Base-by-base conservation (phyloP, 140 eudicot genomes). In the Ambrosia hybrid region DNA sequence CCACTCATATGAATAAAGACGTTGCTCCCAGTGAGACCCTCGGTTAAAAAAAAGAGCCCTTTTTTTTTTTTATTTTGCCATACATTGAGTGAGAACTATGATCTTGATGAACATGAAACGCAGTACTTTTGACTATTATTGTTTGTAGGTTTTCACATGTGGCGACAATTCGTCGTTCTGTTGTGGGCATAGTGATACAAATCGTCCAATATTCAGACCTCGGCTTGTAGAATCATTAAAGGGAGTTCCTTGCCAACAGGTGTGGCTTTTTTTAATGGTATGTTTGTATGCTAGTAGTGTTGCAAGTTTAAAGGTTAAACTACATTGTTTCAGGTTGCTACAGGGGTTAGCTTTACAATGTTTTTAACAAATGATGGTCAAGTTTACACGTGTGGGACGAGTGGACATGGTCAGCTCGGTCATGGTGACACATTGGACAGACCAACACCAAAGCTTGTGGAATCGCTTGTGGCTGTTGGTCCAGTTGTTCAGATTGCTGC, bases 111-210 rank as follows among this genome's bases (percentile, higher is more conserved):
- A 65, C 34, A 38, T 63, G 68, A 63, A 43, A 30, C 30, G 1
- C 57, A 6, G 34, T 15, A 21, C 4, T 33, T n/a, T 73, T 33
- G 11, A 46, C 49, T 57, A 13, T 43, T 9, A 11, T n/a, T 59
- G 33, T 36, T 14, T 74, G 59, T 79, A 93, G 98, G 97, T 93
- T 55, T 93, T 87, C 80, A 89, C 98, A 6, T 93, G 97, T 73
- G 98, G 98, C 58, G 98, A 90, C 66, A 93, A 93, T 81, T 87
- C 98, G 57, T 90, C 98, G 4, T 87, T 84, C 61, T 93, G 93
- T 71, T 90, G 98, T 79, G 98, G 98, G 15, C 97, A 93, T 72
- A 65, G 83, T 17, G 98, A 90, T 77, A 90, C 93, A 14, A 74
- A 69, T 38, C 93, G 96, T 39, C 87, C 95, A 26, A 92, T 92